Evolutionary conservation across 805 yeast genomes (phyloP).

Genomic region (Sporopachydermia quercuum): DNA sequence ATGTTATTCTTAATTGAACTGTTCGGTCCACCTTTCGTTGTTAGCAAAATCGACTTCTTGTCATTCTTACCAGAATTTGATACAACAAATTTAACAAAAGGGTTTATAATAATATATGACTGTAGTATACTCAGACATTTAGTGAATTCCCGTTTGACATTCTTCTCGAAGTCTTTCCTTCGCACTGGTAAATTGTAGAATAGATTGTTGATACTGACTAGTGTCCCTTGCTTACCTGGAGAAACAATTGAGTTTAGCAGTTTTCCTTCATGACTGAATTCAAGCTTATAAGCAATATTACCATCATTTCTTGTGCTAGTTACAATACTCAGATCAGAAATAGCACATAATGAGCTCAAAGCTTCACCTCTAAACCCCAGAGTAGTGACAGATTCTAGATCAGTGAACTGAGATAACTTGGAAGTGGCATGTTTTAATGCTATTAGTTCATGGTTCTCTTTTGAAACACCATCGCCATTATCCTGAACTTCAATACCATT

Average conservation of each 20-base stretch:
- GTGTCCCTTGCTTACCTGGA: constrained; percentile 56
- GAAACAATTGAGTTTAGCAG: constrained; percentile 27
- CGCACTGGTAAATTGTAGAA: constrained; percentile 74
- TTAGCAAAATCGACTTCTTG: constrained; percentile 38
- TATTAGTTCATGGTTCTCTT: constrained; percentile 29
- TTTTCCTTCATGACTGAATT: constrained; percentile 40
- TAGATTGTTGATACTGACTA: constrained; percentile 38
- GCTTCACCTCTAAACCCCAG: constrained; percentile 72
- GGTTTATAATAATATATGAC: constrained; percentile 48
- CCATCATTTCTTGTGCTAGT: constrained; percentile 28
- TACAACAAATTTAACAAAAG: constrained; percentile 44
- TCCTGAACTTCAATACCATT: constrained; percentile 59
- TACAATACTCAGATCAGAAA: constrained; percentile 30
- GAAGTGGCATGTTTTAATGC: constrained; percentile 43
- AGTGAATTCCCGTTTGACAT: constrained; percentile 54
- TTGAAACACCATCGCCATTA: constrained; percentile 56
- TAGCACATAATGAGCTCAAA: constrained; percentile 34
- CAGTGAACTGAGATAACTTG: constrained; percentile 26
- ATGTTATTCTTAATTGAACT: constrained; percentile 39
- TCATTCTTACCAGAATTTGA: constrained; percentile 29
- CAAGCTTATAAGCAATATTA: constrained; percentile 45
- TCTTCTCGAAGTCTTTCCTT: constrained; percentile 52
- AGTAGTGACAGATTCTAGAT: constrained; percentile 24
- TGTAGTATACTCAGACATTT: constrained; percentile 51
- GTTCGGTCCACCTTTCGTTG: constrained; percentile 35